Base-by-base conservation (phyloP, 2,329 filamentous ascomycete species). In the Monascus ruber region DNA sequence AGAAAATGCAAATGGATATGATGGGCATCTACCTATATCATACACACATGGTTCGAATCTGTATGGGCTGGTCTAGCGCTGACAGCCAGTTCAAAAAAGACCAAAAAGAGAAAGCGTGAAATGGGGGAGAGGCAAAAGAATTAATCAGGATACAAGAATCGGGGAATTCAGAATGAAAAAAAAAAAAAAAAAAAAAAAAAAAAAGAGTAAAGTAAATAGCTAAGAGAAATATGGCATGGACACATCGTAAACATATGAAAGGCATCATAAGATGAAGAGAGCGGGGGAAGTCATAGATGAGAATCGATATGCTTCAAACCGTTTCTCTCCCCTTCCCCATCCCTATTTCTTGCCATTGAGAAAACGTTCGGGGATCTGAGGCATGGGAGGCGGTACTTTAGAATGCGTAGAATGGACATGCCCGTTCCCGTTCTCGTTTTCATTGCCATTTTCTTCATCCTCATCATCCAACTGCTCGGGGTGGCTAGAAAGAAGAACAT, bases 401-500 rank as follows among this genome's bases (percentile, higher is more conserved):
- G 17, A 17, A 17, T 46, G 45, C 26, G 40, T 44, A 11, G 46
- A 42, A 36, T 49, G 48, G 7, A 44, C 31, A 32, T 39, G 3
- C 4, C 11, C 26, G 10, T 25, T 25, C 24, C 25, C 24, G 24
- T 36, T 25, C 11, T 40, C 42, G 26, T 49, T 51, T n/a, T 64
- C 58, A 8, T 62, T 65, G 2, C 79, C 76, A 2, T 75, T 73
- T 9, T 77, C 76, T 34, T 79, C 77, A 33, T 67, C 72, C 47
- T 72, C 58, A n/a, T 76, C 77, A 36, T 78, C 76, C 35, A 82
- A 53, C 3, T 76, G 69, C 54, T 83, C 80, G 3, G 81, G 78
- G 54, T 85, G 81, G 9, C 62, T 66, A 42, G 29, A 37, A 6
- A 33, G 33, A 11, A 35, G 24, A 37, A 17, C 27, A 11, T 31